phyloP scores from a whole-genome alignment of 768 basidiomycete species.

The Collybiopsis luxurians region DNA sequence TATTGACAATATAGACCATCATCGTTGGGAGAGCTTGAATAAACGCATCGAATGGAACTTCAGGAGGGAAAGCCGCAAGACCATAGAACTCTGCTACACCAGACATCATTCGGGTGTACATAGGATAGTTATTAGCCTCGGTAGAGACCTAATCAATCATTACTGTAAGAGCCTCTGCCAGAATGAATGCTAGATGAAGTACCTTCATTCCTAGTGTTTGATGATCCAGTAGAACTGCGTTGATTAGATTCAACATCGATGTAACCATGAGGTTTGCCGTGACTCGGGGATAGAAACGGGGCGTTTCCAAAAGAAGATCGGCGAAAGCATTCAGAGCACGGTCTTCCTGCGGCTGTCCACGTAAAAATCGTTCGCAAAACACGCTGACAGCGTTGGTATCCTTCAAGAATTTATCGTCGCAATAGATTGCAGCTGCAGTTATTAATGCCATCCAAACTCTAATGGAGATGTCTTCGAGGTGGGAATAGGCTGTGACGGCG shows the following conservation, averaged over 20 bases:
- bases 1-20: slow-evolving; percentile 26
- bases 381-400: slow-evolving; percentile 23
- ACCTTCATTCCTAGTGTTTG: slow-evolving; percentile 27
- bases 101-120: slow-evolving; percentile 23
- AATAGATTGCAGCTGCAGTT: slow-evolving; percentile 31
- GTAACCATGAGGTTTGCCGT: slow-evolving; percentile 33
- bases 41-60: slow-evolving; percentile 29
- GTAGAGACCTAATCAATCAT: slow-evolving; percentile 6
- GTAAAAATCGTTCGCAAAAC: slow-evolving; percentile 31
- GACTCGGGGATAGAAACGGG: slow-evolving; percentile 24
- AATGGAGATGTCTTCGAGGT: slow-evolving; percentile 25
- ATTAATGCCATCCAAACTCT: slow-evolving; percentile 36
- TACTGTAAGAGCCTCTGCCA: no score
- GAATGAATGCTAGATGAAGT: neutral
- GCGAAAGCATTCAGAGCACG: slow-evolving; percentile 31
- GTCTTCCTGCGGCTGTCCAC: slow-evolving; percentile 23
- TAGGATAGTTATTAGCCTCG: slow-evolving; percentile 14
- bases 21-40: slow-evolving; percentile 37
- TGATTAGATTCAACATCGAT: slow-evolving; percentile 32
- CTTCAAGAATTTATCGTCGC: slow-evolving; percentile 32
- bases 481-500: slow-evolving; percentile 22
- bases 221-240: slow-evolving; percentile 29
- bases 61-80: slow-evolving; percentile 31
- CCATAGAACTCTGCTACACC: slow-evolving; percentile 32
- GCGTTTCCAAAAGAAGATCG: slow-evolving; percentile 25